Evolutionary conservation across 768 basidiomycete species (phyloP).

Genomic region (Pleurotus ostreatus): DNA sequence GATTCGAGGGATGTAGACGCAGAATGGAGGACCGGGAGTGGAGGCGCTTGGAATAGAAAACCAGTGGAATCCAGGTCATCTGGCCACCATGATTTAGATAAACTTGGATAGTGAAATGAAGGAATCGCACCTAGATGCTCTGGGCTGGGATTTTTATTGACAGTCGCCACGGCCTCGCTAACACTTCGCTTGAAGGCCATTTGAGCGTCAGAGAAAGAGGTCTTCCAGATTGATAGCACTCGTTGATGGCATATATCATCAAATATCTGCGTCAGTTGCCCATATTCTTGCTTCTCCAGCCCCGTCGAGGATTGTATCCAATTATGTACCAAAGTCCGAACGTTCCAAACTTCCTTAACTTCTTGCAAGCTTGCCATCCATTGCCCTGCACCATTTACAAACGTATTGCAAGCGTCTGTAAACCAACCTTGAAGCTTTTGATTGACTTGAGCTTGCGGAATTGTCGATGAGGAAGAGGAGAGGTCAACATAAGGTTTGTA

Average conservation of each 20-base stretch:
- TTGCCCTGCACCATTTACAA: slow-evolving; percentile 39
- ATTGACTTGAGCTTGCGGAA: slow-evolving; percentile 39
- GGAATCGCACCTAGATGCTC: slow-evolving; percentile 22
- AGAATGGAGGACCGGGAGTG: slow-evolving; percentile 41
- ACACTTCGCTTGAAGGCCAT: slow-evolving; percentile 43
- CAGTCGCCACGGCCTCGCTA: slow-evolving; percentile 28
- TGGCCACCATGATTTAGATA: neutral
- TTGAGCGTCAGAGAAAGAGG: slow-evolving; percentile 38
- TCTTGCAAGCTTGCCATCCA: slow-evolving; percentile 61
- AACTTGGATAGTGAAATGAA: neutral
- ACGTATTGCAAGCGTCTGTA: slow-evolving; percentile 38
- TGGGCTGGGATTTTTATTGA: slow-evolving; percentile 22
- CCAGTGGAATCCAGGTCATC: slow-evolving; percentile 49
- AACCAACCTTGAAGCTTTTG: slow-evolving; percentile 65
- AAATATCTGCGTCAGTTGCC: slow-evolving; percentile 37
- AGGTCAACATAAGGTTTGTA: slow-evolving; percentile 88
- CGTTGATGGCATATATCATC: slow-evolving; percentile 53
- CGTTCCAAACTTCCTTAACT: slow-evolving; percentile 67
- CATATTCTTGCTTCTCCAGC: slow-evolving; percentile 47
- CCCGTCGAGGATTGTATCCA: slow-evolving; percentile 37
- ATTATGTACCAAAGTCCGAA: slow-evolving; percentile 48
- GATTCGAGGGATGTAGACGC: slow-evolving; percentile 29
- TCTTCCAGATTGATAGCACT: slow-evolving; percentile 57
- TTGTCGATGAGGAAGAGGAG: slow-evolving; percentile 49
- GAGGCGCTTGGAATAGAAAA: slow-evolving; percentile 53